These are phyloP conservation scores for Agrocybe praecox DNA, from an alignment of 768 basidiomycete species.

Conservation along the genomic window DNA sequence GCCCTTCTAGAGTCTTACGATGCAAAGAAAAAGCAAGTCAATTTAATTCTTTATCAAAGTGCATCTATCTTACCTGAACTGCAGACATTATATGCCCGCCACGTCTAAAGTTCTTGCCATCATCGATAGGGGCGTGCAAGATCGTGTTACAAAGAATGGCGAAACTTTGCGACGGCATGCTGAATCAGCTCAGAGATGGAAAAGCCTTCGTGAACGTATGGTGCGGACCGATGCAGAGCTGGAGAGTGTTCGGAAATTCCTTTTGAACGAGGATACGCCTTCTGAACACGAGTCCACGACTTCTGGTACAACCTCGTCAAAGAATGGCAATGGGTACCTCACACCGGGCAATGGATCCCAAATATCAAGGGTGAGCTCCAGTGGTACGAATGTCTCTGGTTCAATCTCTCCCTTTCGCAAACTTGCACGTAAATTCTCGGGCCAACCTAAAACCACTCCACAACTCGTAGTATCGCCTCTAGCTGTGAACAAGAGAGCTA, in stretches of 20 bases:
- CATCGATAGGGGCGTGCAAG: conserved; percentile 91
- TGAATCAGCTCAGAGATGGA: conserved; percentile 88
- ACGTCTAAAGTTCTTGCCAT: conserved; percentile 91
- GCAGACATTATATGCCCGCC: conserved; percentile 92
- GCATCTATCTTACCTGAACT: conserved; percentile 11
- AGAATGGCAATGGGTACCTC: conserved; percentile 66
- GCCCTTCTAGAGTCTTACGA: conserved; percentile 75
- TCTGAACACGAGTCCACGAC: conserved; percentile 71
- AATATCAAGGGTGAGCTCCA: conserved; percentile 44
- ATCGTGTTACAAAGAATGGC: conserved; percentile 95
- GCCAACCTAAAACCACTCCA: conserved; percentile 37
- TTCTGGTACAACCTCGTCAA: conserved; percentile 54
- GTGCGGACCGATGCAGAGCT: conserved; percentile 81
- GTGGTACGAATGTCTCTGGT: conserved; percentile 59
- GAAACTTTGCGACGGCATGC: conserved; percentile 90
- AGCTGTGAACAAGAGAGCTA: conserved; percentile 42
- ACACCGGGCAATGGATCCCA: conserved; percentile 48
- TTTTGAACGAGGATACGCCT: conserved; percentile 50
- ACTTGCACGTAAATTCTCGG: conserved; percentile 72
- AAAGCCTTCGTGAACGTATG: conserved; percentile 78
- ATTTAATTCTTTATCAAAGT: conserved; percentile 9
- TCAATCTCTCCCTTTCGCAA: conserved; percentile 84
- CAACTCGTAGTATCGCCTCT: conserved; percentile 45
- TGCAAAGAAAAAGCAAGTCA: conserved; percentile 84
- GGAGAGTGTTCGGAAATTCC: conserved; percentile 65